Conservation (phyloP, 441 rosid species). For the Populus tomentosa region DNA sequence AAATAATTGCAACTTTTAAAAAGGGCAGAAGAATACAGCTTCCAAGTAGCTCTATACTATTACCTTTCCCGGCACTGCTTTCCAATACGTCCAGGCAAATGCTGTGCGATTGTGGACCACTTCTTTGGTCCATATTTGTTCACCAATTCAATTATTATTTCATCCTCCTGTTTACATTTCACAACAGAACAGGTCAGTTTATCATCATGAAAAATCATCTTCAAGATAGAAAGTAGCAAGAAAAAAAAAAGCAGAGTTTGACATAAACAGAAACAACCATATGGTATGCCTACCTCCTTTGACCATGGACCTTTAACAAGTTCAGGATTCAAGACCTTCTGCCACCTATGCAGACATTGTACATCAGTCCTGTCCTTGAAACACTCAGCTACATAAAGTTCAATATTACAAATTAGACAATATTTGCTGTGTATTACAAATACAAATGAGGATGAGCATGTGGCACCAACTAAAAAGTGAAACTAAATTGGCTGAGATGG, state of each 20-base stretch:
- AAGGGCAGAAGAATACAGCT: neutral
- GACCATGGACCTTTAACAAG: conserved; percentile 99
- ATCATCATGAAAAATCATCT: neutral
- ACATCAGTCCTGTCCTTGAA: conserved; percentile 99
- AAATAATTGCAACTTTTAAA: neutral
- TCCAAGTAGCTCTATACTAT: neutral
- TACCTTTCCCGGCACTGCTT: conserved; percentile 99
- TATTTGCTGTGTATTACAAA: neutral
- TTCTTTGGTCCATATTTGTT: conserved; percentile 84
- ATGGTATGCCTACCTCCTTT: conserved; percentile 83
- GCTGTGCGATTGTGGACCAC: conserved; percentile 97
- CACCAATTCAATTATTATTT: conserved; percentile 74
- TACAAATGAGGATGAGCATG: neutral
- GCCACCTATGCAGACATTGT: conserved; percentile 99
- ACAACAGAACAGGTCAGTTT: neutral
- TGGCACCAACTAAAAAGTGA: neutral
- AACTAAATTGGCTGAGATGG: neutral
- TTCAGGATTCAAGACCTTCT: conserved; percentile 98
- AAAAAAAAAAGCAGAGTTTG: neutral
- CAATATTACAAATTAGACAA: conserved; percentile 33
- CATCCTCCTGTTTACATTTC: conserved; percentile 70
- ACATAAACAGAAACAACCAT: conserved; percentile 11
- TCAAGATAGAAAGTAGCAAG: neutral
- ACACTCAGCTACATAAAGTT: conserved; percentile 71
- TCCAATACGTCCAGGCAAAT: conserved; percentile 96